Evolutionary conservation across 148 eudicot genomes (phyloP).

Genomic region (Vaccinium darrowii): DNA sequence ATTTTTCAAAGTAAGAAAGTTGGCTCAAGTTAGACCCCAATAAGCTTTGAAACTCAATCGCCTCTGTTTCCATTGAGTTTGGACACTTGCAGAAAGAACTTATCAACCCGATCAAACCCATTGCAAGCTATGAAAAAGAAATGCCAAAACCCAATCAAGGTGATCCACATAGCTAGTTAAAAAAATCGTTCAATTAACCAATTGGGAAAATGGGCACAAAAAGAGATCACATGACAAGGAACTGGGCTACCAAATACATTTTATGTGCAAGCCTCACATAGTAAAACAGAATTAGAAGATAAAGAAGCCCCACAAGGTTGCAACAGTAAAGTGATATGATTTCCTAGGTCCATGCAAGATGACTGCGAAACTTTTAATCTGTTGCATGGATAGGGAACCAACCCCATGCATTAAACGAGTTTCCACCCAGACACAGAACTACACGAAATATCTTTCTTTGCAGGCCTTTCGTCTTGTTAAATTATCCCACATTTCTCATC

Average conservation of each 20-base stretch:
- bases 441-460: background rate
- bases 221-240: background rate
- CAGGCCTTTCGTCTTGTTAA: constrained; percentile 1
- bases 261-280: background rate
- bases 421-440: background rate
- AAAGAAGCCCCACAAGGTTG: background rate
- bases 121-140: background rate
- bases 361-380: background rate
- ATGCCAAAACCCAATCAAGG: background rate
- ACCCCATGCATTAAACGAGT: background rate
- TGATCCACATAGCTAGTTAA: background rate
- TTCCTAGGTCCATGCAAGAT: background rate
- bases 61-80: background rate
- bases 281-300: background rate
- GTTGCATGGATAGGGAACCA: constrained; percentile 1
- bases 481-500: too few relatives aligned
- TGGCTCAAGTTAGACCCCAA: background rate
- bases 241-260: background rate
- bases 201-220: background rate
- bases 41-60: background rate
- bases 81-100: background rate
- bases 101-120: background rate
- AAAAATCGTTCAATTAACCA: background rate
- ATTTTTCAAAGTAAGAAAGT: background rate
- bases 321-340: background rate